These are phyloP conservation scores for Malus orientalis DNA, from an alignment of 306 rosid species.

Conservation along the genomic window DNA sequence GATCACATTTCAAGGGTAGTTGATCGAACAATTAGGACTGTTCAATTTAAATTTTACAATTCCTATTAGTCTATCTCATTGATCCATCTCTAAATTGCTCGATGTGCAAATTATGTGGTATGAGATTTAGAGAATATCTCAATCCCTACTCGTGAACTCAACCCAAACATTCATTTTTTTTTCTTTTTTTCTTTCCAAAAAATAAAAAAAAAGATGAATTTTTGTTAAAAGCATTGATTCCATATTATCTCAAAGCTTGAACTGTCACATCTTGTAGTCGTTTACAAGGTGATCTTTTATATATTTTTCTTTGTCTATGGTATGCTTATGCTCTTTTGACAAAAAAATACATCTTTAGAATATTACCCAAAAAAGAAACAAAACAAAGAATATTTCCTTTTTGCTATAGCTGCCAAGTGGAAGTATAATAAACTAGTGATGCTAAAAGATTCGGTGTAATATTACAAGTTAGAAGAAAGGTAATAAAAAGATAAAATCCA, in stretches of 20 bases:
- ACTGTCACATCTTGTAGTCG: not conserved
- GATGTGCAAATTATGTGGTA: accelerated
- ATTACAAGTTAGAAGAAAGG: too few species aligned
- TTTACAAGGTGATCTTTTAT: not conserved
- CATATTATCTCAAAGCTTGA: not conserved
- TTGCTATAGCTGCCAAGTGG: too few species aligned
- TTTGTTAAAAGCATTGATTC: not conserved
- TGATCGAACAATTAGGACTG: too few species aligned
- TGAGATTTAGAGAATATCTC: too few species aligned
- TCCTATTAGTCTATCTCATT: accelerated
- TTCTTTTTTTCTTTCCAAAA: too few species aligned
- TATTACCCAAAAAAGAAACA: not conserved
- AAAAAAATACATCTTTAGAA: not conserved
- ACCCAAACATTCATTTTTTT: not conserved
- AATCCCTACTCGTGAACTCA: not conserved
- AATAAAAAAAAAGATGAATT: not conserved
- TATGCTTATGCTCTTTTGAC: not conserved
- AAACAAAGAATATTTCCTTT: too few species aligned
- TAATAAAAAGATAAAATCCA: too few species aligned
- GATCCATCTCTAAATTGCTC: too few species aligned
- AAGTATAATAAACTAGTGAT: too few species aligned
- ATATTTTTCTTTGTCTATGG: not conserved
- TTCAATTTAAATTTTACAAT: too few species aligned
- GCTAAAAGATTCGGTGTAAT: too few species aligned
- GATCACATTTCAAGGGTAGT: too few species aligned